These are phyloP conservation scores for Verticillium klebahnii DNA, from an alignment of 2,329 filamentous ascomycete species.

Conservation along the genomic window DNA sequence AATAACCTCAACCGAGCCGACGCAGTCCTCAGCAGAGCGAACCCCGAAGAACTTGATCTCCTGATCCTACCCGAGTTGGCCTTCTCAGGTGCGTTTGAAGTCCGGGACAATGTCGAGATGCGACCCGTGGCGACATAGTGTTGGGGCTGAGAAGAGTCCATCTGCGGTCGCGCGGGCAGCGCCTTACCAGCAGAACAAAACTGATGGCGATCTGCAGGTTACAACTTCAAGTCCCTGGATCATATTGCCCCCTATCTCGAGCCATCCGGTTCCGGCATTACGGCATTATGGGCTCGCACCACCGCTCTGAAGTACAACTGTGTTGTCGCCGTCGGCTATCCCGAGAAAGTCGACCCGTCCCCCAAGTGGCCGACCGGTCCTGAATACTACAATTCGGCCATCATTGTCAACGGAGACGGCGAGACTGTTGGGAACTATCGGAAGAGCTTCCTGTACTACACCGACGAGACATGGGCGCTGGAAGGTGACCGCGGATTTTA, in stretches of 20 bases:
- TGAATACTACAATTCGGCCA: slow-evolving; percentile 50
- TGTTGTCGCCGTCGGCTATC: slow-evolving; percentile 67
- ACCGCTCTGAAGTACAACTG: slow-evolving; percentile 64
- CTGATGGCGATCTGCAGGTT: no score
- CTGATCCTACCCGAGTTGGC: slow-evolving; percentile 73
- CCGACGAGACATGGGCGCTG: slow-evolving; percentile 54
- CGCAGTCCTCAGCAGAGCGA: slow-evolving; percentile 49
- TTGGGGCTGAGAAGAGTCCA: no score
- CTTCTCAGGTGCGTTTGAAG: slow-evolving; percentile 31
- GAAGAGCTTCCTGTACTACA: slow-evolving; percentile 52
- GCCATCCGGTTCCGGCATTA: slow-evolving; percentile 58
- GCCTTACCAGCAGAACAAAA: no score
- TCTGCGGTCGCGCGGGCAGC: no score
- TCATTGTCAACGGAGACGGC: slow-evolving; percentile 53
- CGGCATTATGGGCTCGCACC: slow-evolving; percentile 65
- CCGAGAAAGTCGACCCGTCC: slow-evolving; percentile 57
- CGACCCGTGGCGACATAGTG: no score
- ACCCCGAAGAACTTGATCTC: slow-evolving; percentile 56
- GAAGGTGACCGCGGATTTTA: slow-evolving; percentile 46
- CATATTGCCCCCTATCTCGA: slow-evolving; percentile 69
- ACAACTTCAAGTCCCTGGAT: slow-evolving; percentile 68
- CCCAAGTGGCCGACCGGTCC: slow-evolving; percentile 44
- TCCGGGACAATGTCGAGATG: no score
- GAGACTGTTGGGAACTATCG: slow-evolving; percentile 58
- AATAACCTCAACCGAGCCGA: slow-evolving; percentile 69